phyloP scores from a whole-genome alignment of 805 yeast genomes.

The Candida oleophila region DNA sequence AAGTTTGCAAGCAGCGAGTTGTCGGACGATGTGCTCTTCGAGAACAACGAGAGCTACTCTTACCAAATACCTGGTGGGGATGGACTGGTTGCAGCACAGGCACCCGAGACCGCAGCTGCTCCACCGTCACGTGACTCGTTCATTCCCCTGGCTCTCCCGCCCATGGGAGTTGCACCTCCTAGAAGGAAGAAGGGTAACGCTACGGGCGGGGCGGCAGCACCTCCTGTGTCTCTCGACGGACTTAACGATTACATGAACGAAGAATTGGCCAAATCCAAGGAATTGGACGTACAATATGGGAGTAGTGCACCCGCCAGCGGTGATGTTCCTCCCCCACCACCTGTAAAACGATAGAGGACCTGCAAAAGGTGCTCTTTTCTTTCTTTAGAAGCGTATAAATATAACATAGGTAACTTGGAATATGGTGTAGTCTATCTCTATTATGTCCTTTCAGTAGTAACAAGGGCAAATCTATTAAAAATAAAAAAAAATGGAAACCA shows the following conservation, averaged over 20 bases:
- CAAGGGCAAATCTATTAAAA: not conserved
- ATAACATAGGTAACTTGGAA: too few relatives aligned
- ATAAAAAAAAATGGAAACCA: conserved; percentile 8
- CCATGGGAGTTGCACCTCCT: conserved; percentile 15
- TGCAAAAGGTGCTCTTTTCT: too few relatives aligned
- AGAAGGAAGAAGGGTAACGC: conserved; percentile 29
- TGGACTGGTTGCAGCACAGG: conserved; percentile 5
- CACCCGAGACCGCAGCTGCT: conserved; percentile 2
- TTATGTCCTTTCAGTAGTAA: not conserved
- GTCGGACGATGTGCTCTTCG: conserved; percentile 34
- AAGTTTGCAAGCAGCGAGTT: conserved; percentile 42
- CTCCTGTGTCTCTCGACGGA: conserved; percentile 18
- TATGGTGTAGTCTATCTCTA: too few relatives aligned
- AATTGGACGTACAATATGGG: conserved; percentile 21
- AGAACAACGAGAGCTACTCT: conserved; percentile 18
- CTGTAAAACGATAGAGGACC: too few relatives aligned
- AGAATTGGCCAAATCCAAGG: conserved; percentile 41
- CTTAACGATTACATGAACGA: conserved; percentile 43
- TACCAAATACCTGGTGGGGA: conserved; percentile 12
- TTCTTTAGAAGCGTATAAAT: too few relatives aligned
- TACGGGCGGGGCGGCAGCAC: conserved; percentile 15
- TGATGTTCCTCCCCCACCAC: conserved; percentile 29
- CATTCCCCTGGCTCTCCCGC: conserved; percentile 16
- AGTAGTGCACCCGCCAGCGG: conserved; percentile 5
- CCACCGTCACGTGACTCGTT: conserved; percentile 10